Evolutionary conservation across 495 filamentous ascomycete species (phyloP).

Genomic region (Neurospora terricola): DNA sequence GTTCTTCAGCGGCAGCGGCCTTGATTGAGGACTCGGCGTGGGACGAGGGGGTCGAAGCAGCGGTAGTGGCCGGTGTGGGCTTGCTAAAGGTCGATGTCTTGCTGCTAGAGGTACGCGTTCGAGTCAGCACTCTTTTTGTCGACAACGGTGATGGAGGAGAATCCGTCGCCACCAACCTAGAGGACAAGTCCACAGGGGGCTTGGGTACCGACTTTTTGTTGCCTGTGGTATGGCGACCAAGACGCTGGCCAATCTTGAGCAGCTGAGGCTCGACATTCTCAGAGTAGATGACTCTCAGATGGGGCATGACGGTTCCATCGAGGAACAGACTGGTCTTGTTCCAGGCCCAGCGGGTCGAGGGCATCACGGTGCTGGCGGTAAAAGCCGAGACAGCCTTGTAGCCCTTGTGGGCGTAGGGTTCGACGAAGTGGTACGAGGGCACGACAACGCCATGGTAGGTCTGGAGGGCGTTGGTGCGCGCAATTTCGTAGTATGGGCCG

Average conservation of each 20-base stretch:
- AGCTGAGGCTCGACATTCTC: constrained; percentile 94
- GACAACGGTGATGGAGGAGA: neutral
- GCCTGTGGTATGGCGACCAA: constrained; percentile 59
- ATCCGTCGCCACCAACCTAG: constrained; percentile 14
- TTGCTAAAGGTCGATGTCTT: constrained; percentile 27
- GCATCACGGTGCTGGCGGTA: constrained; percentile 59
- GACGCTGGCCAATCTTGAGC: constrained; percentile 77
- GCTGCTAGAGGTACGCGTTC: constrained; percentile 4
- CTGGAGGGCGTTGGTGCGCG: constrained; percentile 47
- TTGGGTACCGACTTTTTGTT: constrained; percentile 19
- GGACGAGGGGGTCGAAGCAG: constrained; percentile 1
- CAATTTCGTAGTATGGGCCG: constrained; percentile 63
- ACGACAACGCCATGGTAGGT: constrained; percentile 63
- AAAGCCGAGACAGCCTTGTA: constrained; percentile 60
- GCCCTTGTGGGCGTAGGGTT: constrained; percentile 61
- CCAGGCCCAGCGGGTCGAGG: constrained; percentile 60
- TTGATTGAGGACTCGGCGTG: neutral
- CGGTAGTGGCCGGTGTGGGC: constrained; percentile 19
- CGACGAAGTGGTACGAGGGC: constrained; percentile 60
- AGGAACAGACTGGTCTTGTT: constrained; percentile 56
- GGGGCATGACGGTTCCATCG: constrained; percentile 67
- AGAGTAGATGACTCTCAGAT: constrained; percentile 66
- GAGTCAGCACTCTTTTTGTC: neutral
- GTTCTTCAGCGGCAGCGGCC: constrained; percentile 1
- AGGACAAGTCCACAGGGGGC: constrained; percentile 5